Base-by-base conservation (phyloP, 257 asterid genomes). In the Forsythia suspensa region DNA sequence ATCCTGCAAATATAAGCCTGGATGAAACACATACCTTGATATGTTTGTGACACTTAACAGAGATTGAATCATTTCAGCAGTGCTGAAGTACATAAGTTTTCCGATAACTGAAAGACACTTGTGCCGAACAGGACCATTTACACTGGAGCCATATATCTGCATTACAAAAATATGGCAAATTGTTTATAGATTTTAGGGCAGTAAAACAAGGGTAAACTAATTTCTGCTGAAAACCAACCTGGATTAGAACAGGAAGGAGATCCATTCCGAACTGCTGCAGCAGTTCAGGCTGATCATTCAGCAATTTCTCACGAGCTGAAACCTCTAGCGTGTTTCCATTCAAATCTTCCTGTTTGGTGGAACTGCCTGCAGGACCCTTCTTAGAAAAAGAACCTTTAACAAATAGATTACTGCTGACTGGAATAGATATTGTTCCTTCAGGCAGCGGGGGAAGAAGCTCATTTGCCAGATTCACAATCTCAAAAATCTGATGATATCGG, bases 111-210 rank as follows among this genome's bases (percentile, higher is more conserved):
- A 92, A 77, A 96, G 97, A 80, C 99, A 96, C 88, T 91, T 94
- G 88, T 96, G 96, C 70, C 99, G 98, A 76, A 96, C 98, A 70
- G 95, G 96, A 82, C 96, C 95, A 85, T 91, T 96, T 40, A 96
- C 99, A 83, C 99, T 96, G 86, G 99, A 91, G 75, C 98, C 98
- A 77, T 96, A 96, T 67, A 96, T 90, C 99, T 96, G 94, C 91
- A 80, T 39, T 70, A 4, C 67, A 73, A 81, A 75, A 51, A 29
- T 63, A 76, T 57, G 48, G 68, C 20, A 59, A 79, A 72, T 36
- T 59, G 66, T 20, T 63, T 43, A 55, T 76, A n/a, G 44, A 70
- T 44, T 20, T 16, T 36, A 69, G 18, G 20, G 59, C 38, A 52
- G 77, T 4, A 48, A 51, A 77, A 73, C 38, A 77, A 18, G 40